Base-by-base conservation (phyloP, 2,329 filamentous ascomycete genomes). In the Aureobasidium musti region DNA sequence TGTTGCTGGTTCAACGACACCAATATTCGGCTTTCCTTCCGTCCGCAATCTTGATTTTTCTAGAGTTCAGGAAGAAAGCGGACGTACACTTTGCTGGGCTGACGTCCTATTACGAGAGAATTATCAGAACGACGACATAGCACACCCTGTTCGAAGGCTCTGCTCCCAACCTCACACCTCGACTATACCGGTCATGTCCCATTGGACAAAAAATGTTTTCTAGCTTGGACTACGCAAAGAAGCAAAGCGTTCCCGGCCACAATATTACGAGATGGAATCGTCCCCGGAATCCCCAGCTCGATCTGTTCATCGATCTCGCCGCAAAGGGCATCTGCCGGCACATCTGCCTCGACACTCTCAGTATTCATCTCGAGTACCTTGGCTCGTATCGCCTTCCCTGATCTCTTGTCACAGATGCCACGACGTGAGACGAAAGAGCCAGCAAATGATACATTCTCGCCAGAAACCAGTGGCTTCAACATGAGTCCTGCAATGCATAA, bases 21-120 rank as follows among this genome's bases (percentile, higher is more conserved):
- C 39, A 23, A 21, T 23, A 26, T 5, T 21, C 30, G 45, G 19
- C 13, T 21, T 63, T 52, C 35, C 59, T 30, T 26, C 45, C 33
- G 47, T 26, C 47, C 45, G 45, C 57, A 30, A 49, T 61, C 39
- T 43, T 61, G 37, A 30, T 30, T 47, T 28, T 45, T 13, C 21
- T 28, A 61, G 17, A 49, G 14, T 19, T 37, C 17, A 45, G 26
- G 56, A 26, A 45, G 8, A 28, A 28, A 26, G 56, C 56, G 41
- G 41, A 35, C 30, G 57, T 43, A 61, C 35, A 49, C 57, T 61
- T 61, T 61, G 28, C 57, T 61, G 57, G 57, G 57, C 57, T 61
- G 57, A 61, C 57, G 57, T 61, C 41, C 57, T 61, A 63, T 63
- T 63, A 63, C 59, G 59, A 50, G 45, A 63, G 26, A 63, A 14